Evolutionary conservation across 2,329 filamentous ascomycete genomes (phyloP).

Genomic region (Periconia sp.): DNA sequence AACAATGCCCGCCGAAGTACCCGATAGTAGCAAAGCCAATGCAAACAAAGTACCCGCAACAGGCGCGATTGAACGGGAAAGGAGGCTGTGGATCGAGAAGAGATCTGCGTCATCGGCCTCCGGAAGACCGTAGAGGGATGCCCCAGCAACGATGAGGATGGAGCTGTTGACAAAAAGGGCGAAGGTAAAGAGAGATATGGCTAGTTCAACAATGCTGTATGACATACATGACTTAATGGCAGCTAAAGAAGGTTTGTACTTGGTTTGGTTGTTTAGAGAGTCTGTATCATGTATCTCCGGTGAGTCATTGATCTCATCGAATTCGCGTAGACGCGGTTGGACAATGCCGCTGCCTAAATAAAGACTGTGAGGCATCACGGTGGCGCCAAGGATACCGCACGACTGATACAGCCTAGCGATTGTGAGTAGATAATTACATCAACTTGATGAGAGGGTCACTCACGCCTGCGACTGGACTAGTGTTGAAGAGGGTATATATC

Average conservation of each 20-base stretch:
- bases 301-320: conserved; percentile 22
- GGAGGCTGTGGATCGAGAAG: conserved; percentile 77
- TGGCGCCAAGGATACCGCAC: conserved; percentile 76
- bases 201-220: conserved; percentile 71
- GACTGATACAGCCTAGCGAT: conserved; percentile 56
- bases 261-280: conserved; percentile 43
- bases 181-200: conserved; percentile 76
- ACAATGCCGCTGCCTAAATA: conserved; percentile 60
- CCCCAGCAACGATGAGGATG: conserved; percentile 80
- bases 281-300: conserved; percentile 14
- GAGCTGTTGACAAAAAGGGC: conserved; percentile 82
- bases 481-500: conserved; percentile 57
- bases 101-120: conserved; percentile 71
- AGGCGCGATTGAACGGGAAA: conserved; percentile 68
- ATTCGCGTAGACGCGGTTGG: conserved; percentile 51
- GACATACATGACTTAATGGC: conserved; percentile 76
- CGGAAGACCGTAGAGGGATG: conserved; percentile 64
- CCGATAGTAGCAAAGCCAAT: conserved; percentile 76
- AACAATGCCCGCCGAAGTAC: conserved; percentile 79
- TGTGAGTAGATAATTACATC: conserved; percentile 8
- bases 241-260: conserved; percentile 69
- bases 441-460: background rate
- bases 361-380: conserved; percentile 64
- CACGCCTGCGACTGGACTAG: conserved; percentile 56
- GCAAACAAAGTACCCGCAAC: conserved; percentile 84